Evolutionary conservation across 768 basidiomycete species (phyloP), one percentile per base, ranked within the genome.

Genomic region (Solioccasus polychromus): DNA sequence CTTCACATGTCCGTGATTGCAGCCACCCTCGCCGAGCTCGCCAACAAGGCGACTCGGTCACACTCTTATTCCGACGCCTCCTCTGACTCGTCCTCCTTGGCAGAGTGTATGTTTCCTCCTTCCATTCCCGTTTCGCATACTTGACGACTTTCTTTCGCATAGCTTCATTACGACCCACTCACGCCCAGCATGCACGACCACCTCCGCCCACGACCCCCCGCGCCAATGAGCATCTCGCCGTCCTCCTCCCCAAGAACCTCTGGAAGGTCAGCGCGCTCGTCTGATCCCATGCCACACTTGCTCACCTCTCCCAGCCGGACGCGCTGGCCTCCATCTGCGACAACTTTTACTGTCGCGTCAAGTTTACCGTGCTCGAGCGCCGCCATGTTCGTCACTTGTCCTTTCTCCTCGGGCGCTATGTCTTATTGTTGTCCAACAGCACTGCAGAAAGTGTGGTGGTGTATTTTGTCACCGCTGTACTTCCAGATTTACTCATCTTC

Each of bases 371-470:
- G 48, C 75, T 83, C 35, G 83, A 87, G 52, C 84, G 88, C 51
- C 79, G 80, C 68, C 88, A 91, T 60, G 84, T 86, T 59, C 57
- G 83, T 75, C 14, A 37, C 24, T 17, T 9, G 36, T 39, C 36
- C 14, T 15, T 12, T 31, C 30, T 15, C 11, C n/a, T 44, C 43
- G 29, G 32, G 24, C 39, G 8, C 15, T 39, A 23, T 18, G 47
- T 36, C 57, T 65, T 51, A 57, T 56, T 45, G 58, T 46, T 31
- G 50, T 44, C 39, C 49, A 44, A 31, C 59, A 86, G 83, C 88
- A 91, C 50, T 91, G 88, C 66, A 78, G 88, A 62, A 90, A 89
- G 61, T 90, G 88, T 53, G 88, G 88, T 39, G 86, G 85, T 51
- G 69, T 90, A 24, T 89, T 82, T 62, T 91, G 88, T 67, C 63